Evolutionary conservation across 345 rosid genomes (phyloP).

Genomic region (Arabidopsis thaliana): DNA sequence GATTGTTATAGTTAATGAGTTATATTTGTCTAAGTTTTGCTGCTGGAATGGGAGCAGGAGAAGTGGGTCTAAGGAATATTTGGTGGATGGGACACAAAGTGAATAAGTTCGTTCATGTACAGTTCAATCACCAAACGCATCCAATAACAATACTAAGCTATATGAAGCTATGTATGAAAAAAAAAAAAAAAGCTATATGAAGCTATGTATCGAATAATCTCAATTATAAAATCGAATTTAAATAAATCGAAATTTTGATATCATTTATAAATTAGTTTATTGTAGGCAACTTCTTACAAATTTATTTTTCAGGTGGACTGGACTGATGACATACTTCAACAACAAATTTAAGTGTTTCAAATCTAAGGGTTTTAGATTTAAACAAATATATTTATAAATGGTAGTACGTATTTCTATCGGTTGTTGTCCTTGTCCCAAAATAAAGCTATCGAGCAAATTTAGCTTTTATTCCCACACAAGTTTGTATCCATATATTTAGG

Average conservation of each 20-base stretch:
- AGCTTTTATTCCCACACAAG: background rate
- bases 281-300: background rate
- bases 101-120: conserved; percentile 43
- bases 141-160: conserved; percentile 24
- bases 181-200: conserved; percentile 8
- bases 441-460: background rate
- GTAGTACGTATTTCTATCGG: background rate
- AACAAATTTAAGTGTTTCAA: background rate
- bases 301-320: conserved; percentile 14
- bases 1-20: background rate
- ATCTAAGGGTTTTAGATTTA: background rate
- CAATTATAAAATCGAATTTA: background rate
- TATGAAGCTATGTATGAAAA: background rate
- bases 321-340: background rate
- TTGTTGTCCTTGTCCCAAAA: background rate
- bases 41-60: conserved; percentile 45
- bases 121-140: conserved; percentile 37
- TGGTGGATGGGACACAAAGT: conserved; percentile 46
- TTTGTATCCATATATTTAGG: no score
- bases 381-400: background rate
- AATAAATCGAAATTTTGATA: background rate
- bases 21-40: conserved; percentile 24
- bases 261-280: no score
- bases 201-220: background rate
- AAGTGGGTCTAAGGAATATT: conserved; percentile 38